Evolutionary conservation across 73 alveolate species (phyloP).

Genomic region (Paramecium sexaurelia): DNA sequence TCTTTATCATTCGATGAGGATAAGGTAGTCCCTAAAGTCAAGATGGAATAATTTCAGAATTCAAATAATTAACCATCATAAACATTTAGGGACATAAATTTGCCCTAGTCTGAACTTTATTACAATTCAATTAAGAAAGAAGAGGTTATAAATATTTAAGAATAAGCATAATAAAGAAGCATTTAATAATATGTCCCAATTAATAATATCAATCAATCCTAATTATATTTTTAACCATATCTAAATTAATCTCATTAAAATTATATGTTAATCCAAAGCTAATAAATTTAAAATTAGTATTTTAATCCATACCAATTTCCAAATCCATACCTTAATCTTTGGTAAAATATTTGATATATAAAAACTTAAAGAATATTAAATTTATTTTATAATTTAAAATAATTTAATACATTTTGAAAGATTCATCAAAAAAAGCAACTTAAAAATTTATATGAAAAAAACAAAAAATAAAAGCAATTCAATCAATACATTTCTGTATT

Average conservation of each 20-base stretch:
- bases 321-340: not conserved
- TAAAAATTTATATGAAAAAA: not conserved
- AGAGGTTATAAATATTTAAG: not conserved
- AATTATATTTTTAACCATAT: not conserved
- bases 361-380: not conserved
- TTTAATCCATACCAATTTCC: not conserved
- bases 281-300: not conserved
- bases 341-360: not conserved
- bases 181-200: not conserved
- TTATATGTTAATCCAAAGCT: not conserved
- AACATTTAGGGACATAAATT: not conserved
- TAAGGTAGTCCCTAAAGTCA: not conserved
- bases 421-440: too few species aligned
- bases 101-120: not conserved
- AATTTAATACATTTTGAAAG: too few species aligned
- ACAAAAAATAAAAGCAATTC: not conserved
- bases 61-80: not conserved
- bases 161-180: not conserved
- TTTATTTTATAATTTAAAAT: not conserved
- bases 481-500: slow-evolving; percentile 27
- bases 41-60: not conserved
- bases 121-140: not conserved
- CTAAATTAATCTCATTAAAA: not conserved
- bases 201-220: not conserved
- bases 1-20: not conserved